A percentile compares a stretch with the other conserved stretches of the same genome.
These are phyloP conservation scores for Erysimum cheiri DNA, from an alignment of 441 rosid species.

Conservation along the genomic window DNA sequence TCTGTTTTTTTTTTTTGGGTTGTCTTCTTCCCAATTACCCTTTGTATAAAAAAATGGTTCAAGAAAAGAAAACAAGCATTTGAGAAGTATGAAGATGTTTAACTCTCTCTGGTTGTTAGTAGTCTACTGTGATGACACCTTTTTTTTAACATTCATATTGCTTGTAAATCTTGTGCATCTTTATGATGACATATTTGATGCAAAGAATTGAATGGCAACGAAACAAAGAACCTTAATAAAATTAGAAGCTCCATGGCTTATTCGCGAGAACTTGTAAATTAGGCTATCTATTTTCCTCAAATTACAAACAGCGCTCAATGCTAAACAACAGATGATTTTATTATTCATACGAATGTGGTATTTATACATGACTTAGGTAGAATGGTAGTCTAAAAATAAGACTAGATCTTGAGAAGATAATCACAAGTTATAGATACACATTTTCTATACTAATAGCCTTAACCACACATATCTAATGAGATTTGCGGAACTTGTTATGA, in stretches of 20 bases:
- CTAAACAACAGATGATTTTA: conserved; percentile 2
- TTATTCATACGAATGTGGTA: too few species aligned
- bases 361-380: too few species aligned
- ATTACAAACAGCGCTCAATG: conserved; percentile 17
- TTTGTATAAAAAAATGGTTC: conserved; percentile 15
- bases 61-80: conserved; percentile 20
- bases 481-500: not conserved
- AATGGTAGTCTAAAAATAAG: too few species aligned
- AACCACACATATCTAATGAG: not conserved
- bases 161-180: not conserved
- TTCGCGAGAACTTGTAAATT: not conserved
- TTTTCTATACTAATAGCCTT: not conserved
- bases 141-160: not conserved
- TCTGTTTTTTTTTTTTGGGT: too few species aligned
- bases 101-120: not conserved
- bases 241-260: conserved; percentile 12
- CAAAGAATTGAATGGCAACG: not conserved
- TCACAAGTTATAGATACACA: too few species aligned
- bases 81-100: not conserved
- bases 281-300: conserved; percentile 5
- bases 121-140: not conserved
- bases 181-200: conserved; percentile 1
- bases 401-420: too few species aligned
- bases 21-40: too few species aligned
- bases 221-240: conserved; percentile 2